Base-by-base conservation (phyloP, 2,329 filamentous ascomycete species). In the Aspergillus eucalypticola region DNA sequence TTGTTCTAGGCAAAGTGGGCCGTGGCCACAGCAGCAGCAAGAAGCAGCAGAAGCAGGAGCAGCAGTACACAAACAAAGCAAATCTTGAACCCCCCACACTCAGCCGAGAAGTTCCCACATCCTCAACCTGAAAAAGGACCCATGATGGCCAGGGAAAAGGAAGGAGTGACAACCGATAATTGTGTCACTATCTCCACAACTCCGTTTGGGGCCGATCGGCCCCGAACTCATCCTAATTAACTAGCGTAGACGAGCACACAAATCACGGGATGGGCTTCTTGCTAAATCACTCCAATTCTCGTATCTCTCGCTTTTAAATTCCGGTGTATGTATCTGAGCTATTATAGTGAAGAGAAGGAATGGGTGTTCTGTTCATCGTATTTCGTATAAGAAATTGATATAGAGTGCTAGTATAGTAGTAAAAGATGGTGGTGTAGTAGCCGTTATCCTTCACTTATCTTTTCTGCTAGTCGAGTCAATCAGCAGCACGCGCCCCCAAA, bases 131-230 rank as follows among this genome's bases (percentile, higher is more conserved):
- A 50, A 27, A 50, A 29, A n/a, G 27, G 27, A 27, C 13, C 15
- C 21, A 19, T 35, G 11, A 39, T 32, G 17, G 17, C 17, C 19
- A 38, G 29, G 19, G 29, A 21, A 35, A 23, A 52, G 39, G 13
- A 32, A 21, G 19, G 23, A 53, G 32, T 38, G 50, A 38, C 35
- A 38, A 53, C 32, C 50, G 29, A 53, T 53, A 39, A 39, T 53
- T 38, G 29, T 39, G 35, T 39, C 35, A 53, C 50, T 53, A 53
- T 55, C 53, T 46, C 53, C 53, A 55, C 53, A 46, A 55, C 29
- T 54, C 39, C 38, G 39, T 27, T 46, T 55, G 53, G 53, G 41
- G 42, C 53, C 53, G 53, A 55, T 55, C 53, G 42, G 29, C 41
- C 42, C 39, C 53, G 53, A 44, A 44, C 27, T 29, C 39, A 32